Evolutionary conservation across 306 rosid genomes (phyloP).

Genomic region (Sophora flavescens): DNA sequence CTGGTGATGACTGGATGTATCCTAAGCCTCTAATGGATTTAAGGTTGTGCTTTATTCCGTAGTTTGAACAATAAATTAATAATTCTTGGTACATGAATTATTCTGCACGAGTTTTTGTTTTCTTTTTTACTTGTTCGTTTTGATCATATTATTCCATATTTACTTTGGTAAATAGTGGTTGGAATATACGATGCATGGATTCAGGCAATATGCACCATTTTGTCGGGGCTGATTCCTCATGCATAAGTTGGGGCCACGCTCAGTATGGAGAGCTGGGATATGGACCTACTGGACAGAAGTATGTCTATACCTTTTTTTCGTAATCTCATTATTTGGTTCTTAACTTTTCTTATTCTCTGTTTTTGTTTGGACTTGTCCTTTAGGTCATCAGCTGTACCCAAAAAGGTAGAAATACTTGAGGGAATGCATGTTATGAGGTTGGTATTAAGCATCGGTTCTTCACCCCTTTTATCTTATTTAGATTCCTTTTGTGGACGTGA

Average conservation of each 20-base stretch:
- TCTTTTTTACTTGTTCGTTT: background rate
- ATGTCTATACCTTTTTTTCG: conserved; percentile 42
- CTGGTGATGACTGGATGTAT: conserved; percentile 99
- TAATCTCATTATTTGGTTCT: background rate
- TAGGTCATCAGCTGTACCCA: conserved; percentile 95
- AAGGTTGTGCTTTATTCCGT: conserved; percentile 63
- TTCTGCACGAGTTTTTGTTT: background rate
- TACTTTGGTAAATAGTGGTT: conserved; percentile 67
- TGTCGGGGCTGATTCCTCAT: conserved; percentile 96
- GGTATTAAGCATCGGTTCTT: background rate
- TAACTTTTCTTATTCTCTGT: conserved; percentile 29
- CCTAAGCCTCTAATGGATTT: conserved; percentile 98
- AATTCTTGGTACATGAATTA: conserved; percentile 17
- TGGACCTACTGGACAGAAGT: conserved; percentile 97
- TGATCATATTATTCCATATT: conserved; percentile 28
- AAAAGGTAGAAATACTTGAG: conserved; percentile 94
- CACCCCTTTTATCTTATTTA: background rate
- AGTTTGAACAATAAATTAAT: conserved; percentile 28
- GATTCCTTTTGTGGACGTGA: background rate
- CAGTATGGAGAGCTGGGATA: conserved; percentile 98
- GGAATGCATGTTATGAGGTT: conserved; percentile 92
- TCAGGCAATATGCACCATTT: conserved; percentile 96
- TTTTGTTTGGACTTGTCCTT: conserved; percentile 27
- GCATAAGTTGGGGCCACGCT: conserved; percentile 99
- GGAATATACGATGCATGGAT: conserved; percentile 99